Conservation (phyloP, 805 yeast species). For the Citeromyces nyonsensis region DNA sequence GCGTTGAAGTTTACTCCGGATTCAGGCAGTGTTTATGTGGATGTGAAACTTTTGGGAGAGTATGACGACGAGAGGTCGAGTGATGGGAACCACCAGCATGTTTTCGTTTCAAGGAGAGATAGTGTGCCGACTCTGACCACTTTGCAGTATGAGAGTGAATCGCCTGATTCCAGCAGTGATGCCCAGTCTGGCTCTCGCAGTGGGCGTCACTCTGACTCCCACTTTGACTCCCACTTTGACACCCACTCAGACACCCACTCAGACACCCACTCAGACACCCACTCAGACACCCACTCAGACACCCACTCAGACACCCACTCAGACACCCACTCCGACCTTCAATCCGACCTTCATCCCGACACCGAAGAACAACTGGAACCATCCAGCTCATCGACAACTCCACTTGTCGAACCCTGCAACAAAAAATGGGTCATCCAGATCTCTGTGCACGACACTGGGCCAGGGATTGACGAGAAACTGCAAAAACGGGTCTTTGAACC, state of each 20-base stretch:
- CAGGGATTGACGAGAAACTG: slow-evolving; percentile 76
- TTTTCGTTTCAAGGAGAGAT: slow-evolving; percentile 20
- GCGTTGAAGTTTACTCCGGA: slow-evolving; percentile 86
- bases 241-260: background rate
- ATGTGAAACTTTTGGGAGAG: slow-evolving; percentile 50
- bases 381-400: background rate
- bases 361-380: slow-evolving; percentile 1
- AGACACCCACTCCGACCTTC: background rate
- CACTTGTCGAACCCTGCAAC: slow-evolving; percentile 1
- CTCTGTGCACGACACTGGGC: slow-evolving; percentile 80
- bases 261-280: background rate
- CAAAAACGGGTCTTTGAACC: slow-evolving; percentile 89
- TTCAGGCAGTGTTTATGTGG: slow-evolving; percentile 64
- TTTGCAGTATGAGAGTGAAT: background rate
- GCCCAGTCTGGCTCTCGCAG: too few relatives aligned
- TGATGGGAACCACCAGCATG: slow-evolving; percentile 23
- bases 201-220: too few relatives aligned
- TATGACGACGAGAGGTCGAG: slow-evolving; percentile 42
- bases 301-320: too few relatives aligned
- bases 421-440: slow-evolving; percentile 44
- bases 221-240: too few relatives aligned
- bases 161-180: too few relatives aligned
- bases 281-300: too few relatives aligned
- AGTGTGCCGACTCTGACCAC: background rate
- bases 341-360: background rate